phyloP scores from a whole-genome alignment of 306 rosid genomes.

The Malus sieversii region DNA sequence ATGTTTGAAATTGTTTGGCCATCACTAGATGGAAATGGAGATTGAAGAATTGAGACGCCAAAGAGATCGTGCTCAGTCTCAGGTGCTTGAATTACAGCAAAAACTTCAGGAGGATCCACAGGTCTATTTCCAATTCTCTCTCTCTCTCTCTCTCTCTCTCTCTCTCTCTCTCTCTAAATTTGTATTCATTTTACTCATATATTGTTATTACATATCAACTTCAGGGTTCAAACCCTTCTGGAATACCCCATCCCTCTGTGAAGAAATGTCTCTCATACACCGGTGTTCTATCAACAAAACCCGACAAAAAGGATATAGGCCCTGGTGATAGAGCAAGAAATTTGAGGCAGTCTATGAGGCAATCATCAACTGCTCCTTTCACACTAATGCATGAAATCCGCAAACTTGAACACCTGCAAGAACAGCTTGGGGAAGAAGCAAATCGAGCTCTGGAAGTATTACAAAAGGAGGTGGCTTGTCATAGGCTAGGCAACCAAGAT shows the following conservation, averaged over 20 bases:
- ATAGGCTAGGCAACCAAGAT: conserved; percentile 95
- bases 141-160: background rate
- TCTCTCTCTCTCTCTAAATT: background rate
- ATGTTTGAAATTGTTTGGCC: conserved; percentile 1
- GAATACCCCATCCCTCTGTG: conserved; percentile 49
- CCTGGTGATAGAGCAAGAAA: conserved; percentile 50
- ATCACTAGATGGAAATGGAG: conserved; percentile 89
- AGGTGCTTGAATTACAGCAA: conserved; percentile 73
- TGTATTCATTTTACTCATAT: conserved; percentile 8
- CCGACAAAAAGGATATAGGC: conserved; percentile 38
- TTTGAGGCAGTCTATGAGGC: conserved; percentile 88
- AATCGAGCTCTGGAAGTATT: conserved; percentile 89
- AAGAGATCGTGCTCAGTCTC: conserved; percentile 82
- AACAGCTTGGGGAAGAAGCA: conserved; percentile 98
- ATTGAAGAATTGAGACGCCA: conserved; percentile 83
- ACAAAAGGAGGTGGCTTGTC: conserved; percentile 98
- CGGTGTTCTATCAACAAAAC: conserved; percentile 47
- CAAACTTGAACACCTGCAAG: conserved; percentile 96
- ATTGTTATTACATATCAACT: background rate
- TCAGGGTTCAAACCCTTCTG: conserved; percentile 56
- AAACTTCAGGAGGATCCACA: conserved; percentile 75
- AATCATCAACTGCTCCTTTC: conserved; percentile 92
- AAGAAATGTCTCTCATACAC: conserved; percentile 88
- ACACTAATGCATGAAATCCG: conserved; percentile 98
- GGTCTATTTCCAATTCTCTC: conserved; percentile 30